phyloP scores from a whole-genome alignment of 2,329 filamentous ascomycete genomes.

The Basipetospora chlamydospora region DNA sequence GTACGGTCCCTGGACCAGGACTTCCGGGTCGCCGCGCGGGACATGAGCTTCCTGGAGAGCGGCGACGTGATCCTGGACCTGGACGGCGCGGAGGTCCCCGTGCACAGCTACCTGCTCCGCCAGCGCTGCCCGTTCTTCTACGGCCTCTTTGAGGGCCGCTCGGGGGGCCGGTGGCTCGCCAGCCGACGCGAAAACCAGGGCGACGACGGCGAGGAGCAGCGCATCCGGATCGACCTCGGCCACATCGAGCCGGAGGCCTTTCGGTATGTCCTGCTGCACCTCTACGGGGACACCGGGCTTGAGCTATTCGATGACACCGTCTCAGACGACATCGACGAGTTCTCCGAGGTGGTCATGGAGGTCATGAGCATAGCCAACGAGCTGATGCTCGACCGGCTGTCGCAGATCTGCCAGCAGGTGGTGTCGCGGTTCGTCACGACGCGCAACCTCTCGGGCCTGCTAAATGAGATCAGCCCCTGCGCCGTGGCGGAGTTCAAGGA shows the following conservation, averaged over 20 bases:
- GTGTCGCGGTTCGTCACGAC: conserved; percentile 74
- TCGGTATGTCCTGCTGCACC: conserved; percentile 58
- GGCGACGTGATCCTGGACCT: conserved; percentile 70
- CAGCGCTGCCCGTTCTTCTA: conserved; percentile 86
- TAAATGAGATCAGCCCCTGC: conserved; percentile 77
- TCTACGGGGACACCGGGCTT: conserved; percentile 72
- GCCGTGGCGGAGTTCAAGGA: conserved; percentile 77
- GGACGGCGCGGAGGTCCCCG: conserved; percentile 53
- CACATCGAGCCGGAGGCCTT: conserved; percentile 67
- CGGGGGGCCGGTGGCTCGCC: conserved; percentile 70
- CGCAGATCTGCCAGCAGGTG: conserved; percentile 74
- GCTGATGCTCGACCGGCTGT: conserved; percentile 83
- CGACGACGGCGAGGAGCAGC: conserved; percentile 15
- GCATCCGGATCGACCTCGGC: conserved; percentile 61
- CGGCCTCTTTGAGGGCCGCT: conserved; percentile 77
- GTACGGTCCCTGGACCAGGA: conserved; percentile 52
- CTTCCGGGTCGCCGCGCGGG: conserved; percentile 52
- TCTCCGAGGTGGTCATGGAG: conserved; percentile 79
- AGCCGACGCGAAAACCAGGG: conserved; percentile 39
- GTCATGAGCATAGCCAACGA: conserved; percentile 86
- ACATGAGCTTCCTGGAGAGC: conserved; percentile 59
- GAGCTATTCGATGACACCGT: conserved; percentile 71
- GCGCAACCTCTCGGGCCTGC: conserved; percentile 69
- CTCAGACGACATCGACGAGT: conserved; percentile 59
- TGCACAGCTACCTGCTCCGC: conserved; percentile 69